These are phyloP conservation scores for Ephemerocybe angulata DNA, from an alignment of 768 basidiomycete genomes.

Conservation along the genomic window DNA sequence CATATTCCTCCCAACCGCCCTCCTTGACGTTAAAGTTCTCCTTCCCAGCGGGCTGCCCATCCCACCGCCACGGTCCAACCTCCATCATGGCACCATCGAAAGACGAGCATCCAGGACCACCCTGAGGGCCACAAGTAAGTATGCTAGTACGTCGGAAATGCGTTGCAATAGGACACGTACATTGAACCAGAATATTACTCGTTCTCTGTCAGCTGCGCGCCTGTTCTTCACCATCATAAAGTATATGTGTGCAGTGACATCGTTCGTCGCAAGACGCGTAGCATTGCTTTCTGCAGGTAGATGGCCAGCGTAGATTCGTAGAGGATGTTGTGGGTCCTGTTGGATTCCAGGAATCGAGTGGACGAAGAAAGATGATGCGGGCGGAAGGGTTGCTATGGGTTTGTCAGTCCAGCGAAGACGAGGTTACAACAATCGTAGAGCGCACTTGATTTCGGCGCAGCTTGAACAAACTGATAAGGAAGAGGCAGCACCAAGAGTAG, in stretches of 20 bases:
- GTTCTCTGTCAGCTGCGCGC: constrained; percentile 81
- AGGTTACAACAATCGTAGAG: neutral
- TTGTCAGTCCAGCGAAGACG: neutral
- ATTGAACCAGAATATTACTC: constrained; percentile 96
- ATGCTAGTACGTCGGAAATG: neutral
- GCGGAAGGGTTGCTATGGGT: constrained; percentile 33
- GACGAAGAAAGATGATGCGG: constrained; percentile 84
- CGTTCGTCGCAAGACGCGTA: constrained; percentile 44
- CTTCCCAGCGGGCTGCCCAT: constrained; percentile 41
- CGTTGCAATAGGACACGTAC: constrained; percentile 39
- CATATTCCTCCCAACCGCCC: constrained; percentile 97
- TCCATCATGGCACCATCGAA: constrained; percentile 99
- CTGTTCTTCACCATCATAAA: constrained; percentile 90
- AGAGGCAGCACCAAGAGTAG: neutral
- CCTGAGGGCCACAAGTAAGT: constrained; percentile 41
- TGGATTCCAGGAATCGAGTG: constrained; percentile 71
- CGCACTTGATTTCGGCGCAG: neutral
- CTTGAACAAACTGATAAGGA: neutral
- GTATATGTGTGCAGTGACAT: constrained; percentile 74
- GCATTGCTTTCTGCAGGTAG: constrained; percentile 73
- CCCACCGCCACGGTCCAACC: constrained; percentile 86
- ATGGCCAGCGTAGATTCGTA: constrained; percentile 85
- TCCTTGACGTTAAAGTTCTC: constrained; percentile 70
- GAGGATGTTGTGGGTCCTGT: constrained; percentile 62
- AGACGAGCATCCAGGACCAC: constrained; percentile 95